Percentiles rank a stretch among this genome's conserved stretches.
Evolutionary conservation across 208 protist species (phyloP).

Genomic region (Trichomonas vaginalis): DNA sequence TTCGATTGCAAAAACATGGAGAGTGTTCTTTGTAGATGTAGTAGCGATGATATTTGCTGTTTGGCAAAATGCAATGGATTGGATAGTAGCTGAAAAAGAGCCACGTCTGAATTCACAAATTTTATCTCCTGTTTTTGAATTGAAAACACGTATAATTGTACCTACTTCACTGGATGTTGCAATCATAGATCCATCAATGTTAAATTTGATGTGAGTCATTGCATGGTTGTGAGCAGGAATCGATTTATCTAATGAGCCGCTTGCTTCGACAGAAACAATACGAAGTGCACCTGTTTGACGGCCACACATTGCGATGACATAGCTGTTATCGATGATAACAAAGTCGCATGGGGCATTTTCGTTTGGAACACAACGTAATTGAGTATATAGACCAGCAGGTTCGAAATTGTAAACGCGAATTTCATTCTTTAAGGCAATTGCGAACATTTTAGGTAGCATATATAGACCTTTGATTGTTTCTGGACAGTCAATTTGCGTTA

Average conservation of each 20-base stretch:
- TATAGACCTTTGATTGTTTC: neutral
- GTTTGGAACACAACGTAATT: neutral
- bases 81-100: conserved; percentile 40
- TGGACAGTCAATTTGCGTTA: neutral
- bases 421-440: neutral
- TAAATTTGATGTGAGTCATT: conserved; percentile 44
- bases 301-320: neutral
- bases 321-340: neutral
- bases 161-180: conserved; percentile 62
- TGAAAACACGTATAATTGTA: conserved; percentile 64
- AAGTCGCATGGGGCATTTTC: neutral
- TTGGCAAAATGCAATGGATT: conserved; percentile 12
- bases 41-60: conserved; percentile 26
- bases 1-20: conserved; percentile 38
- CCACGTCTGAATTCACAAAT: conserved; percentile 59
- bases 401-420: neutral
- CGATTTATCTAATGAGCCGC: neutral
- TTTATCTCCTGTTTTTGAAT: conserved; percentile 49
- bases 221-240: neutral
- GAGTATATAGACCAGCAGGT: neutral
- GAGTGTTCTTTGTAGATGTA: conserved; percentile 32
- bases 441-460: neutral
- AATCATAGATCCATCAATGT: conserved; percentile 54
- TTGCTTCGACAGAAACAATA: neutral
- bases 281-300: neutral